Base-by-base conservation (phyloP, 192 early-diverging fungal genomes). In the Chytriomyces sp. region DNA sequence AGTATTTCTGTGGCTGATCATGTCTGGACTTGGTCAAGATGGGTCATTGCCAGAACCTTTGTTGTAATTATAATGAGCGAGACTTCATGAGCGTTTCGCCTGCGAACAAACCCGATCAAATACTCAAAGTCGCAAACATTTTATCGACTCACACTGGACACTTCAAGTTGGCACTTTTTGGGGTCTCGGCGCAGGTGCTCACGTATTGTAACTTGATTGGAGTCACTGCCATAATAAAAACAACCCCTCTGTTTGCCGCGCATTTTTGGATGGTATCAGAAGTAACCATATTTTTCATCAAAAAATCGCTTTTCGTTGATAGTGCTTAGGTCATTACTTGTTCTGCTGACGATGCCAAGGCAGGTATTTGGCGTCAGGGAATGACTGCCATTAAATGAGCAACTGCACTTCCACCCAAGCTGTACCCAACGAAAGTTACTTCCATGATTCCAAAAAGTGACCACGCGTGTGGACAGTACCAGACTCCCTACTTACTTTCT, bases 381-480 rank as follows among this genome's bases (percentile, higher is more conserved):
- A 97, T 99, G 65, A 99, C 96, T 3, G 95, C 94, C 0, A 96
- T 98, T 40, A 96, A 99, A 82, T 79, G 98, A 40, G 94, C 95
- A n/a, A 93, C 93, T 19, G 70, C 58, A 58, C 36, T 72, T 5
- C 70, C 70, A 17, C 70, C 70, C 5, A 61, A 77, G 7, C 37
- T 82, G 28, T 65, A 75, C 49, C 83, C 83, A 37, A 78, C 83
- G 81, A 72, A 59, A 59, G 86, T 87, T n/a, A 79, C 98, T 34
- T 94, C 96, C 68, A 79, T 94, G 39, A 98, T 96, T 53, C 94
- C 94, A 31, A 94, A 96, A 76, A 93, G 93, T 55, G 88, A 91
- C 33, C 93, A 96, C 96, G 37, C 72, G 77, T 59, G 80, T 99
- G 56, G 91, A 90, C 22, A 55, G 75, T 33, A 85, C 90, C 3